phyloP scores from a whole-genome alignment of 2,329 filamentous ascomycete genomes.

The Sclerotinia borealis region DNA sequence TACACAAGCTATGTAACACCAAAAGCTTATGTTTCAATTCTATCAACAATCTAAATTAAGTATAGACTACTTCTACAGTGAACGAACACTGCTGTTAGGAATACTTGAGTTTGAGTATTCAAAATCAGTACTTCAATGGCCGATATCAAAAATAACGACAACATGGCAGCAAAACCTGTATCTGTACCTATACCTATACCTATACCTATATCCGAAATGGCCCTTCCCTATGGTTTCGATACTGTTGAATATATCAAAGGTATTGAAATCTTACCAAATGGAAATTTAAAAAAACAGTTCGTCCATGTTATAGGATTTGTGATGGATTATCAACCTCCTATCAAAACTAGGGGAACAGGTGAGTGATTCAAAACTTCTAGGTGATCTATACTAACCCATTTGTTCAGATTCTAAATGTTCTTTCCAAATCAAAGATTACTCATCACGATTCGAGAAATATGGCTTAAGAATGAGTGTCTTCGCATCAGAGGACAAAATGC shows the following conservation, averaged over 20 bases:
- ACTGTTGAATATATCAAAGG: constrained; percentile 37
- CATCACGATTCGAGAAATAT: constrained; percentile 38
- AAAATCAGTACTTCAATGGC: neutral
- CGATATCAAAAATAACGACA: neutral
- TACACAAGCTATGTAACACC: no score
- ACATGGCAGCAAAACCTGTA: neutral
- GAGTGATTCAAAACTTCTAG: constrained; percentile 17
- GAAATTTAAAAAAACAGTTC: constrained; percentile 14
- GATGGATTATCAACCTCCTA: constrained; percentile 54
- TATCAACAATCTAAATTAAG: neutral
- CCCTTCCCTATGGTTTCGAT: constrained; percentile 39
- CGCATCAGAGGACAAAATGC: constrained; percentile 43
- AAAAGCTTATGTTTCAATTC: neutral
- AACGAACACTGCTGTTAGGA: neutral
- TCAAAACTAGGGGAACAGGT: constrained; percentile 47
- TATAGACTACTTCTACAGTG: neutral
- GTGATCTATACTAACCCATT: neutral
- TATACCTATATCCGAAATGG: neutral
- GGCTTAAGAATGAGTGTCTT: constrained; percentile 54
- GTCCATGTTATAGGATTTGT: constrained; percentile 66
- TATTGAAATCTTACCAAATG: neutral
- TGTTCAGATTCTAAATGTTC: constrained; percentile 52
- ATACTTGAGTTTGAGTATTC: no score
- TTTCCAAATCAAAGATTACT: constrained; percentile 55
- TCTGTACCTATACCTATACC: neutral